Evolutionary conservation across 768 basidiomycete species (phyloP), one percentile per base, ranked within the genome.

Genomic region (Hysterangium stoloniferum): DNA sequence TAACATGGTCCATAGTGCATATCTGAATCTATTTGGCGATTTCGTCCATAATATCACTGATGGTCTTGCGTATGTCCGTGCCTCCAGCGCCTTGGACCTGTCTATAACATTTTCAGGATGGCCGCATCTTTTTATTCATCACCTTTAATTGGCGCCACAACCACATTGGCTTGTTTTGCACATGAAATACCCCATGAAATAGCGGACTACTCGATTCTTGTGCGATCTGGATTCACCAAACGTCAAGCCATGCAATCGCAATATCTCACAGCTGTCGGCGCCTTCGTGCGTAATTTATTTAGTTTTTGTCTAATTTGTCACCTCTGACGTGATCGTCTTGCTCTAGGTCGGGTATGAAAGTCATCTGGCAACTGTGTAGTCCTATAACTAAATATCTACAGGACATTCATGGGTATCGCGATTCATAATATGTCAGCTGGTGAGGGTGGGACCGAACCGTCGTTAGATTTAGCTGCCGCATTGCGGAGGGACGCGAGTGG

Each of bases 1-100:
- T 20, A 20, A 32, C 9, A 22, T 41, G 40, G 40, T 5, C 13
- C 34, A 12, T 27, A 54, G 53, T 41, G 92, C 92, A 12, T 94
- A 93, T 65, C 76, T 95, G 45, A 95, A 95, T 67, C 72, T 94
- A 47, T 91, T 92, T 62, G 91, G 90, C 36, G 91, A 93, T 64
- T 92, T 94, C 62, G 88, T 89, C 42, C 91, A 95, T 62, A 94
- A 95, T 63, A 93, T 95, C 59, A 94, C 91, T n/a, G 92, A 95
- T 70, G 92, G 92, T 41, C 76, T 95, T 44, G 86, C 86, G 84
- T 88, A 69, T 61, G 83, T 79, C 28, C 13, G 36, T 44, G 6
- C 48, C 29, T 17, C 24, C 46, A 13, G 28, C 35, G 32, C 42
- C 35, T 25, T 33, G 12, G 27, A 28, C 9, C 33, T 34, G 13